Evolutionary conservation across 495 filamentous ascomycete species (phyloP), one percentile per base, ranked within the genome.

Genomic region (Staphylotrichum longicolle): DNA sequence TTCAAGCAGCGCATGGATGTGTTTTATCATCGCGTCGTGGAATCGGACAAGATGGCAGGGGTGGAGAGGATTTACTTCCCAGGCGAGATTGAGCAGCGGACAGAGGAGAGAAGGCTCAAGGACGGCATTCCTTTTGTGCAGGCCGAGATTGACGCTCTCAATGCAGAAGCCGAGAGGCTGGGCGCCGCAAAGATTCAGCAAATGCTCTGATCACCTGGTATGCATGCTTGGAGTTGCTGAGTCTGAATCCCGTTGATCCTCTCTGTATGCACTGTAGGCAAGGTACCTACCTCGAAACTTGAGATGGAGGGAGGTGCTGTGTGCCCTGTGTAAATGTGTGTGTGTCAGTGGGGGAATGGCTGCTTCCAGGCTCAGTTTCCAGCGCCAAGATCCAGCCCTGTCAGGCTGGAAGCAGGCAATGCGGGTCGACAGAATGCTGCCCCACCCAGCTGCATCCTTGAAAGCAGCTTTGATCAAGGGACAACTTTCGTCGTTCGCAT

Each of bases 11-110:
- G 89, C 5, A 91, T 92, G 88, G 84, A 86, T 54, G 81, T 86
- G 64, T 72, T 91, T 2, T 88, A 91, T 68, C 74, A 82, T 69
- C 71, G 80, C 30, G 88, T 90, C 6, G 80, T 86, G 0, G 82
- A 79, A 7, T 81, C 79, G 0, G 84, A 90, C 30, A 89, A 80
- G 74, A 85, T 85, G 77, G 80, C 76, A 2, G 88, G 86, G 0
- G 86, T 91, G n/a, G 86, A 90, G 4, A 75, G 83, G 50, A 89
- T 92, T 7, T 92, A 89, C 66, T 92, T 90, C 68, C 88, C 89
- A 0, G 89, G 89, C 2, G 89, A 92, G 74, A 85, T 91, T 61
- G 89, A 92, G 74, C 84, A 85, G 66, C 61, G 86, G 51, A 84
- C 66, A 0, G 75, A 85, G 58, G 80, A 85, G 64, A 71, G 82